Evolutionary conservation across 2,329 filamentous ascomycete genomes (phyloP).

Genomic region (Cladophialophora psammophila): DNA sequence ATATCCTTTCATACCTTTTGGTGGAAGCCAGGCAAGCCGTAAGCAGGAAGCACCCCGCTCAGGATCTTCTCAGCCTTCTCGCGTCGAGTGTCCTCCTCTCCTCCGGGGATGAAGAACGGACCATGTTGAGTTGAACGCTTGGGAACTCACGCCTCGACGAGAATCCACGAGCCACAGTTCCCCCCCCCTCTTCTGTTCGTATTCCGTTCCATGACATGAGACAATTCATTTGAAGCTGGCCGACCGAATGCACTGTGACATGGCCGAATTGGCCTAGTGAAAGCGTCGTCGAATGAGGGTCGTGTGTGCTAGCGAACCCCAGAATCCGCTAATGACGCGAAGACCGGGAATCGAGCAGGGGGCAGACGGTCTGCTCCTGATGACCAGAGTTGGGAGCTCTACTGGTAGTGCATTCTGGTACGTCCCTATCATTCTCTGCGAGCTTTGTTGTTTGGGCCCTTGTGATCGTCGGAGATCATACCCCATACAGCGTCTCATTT

Average conservation of each 20-base stretch:
- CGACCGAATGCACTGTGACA: not conserved
- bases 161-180: not conserved
- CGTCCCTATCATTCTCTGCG: too few species aligned
- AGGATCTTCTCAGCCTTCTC: not conserved
- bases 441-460: too few species aligned
- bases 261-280: not conserved
- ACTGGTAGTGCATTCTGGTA: too few species aligned
- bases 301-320: not conserved
- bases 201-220: not conserved
- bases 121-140: not conserved
- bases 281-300: not conserved
- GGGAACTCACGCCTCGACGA: not conserved
- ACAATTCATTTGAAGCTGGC: not conserved
- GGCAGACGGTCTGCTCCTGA: not conserved
- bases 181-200: not conserved
- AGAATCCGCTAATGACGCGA: not conserved
- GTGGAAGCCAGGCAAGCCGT: not conserved
- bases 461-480: too few species aligned
- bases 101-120: not conserved
- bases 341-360: not conserved
- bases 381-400: not conserved
- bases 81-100: not conserved
- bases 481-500: too few species aligned
- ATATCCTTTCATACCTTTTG: not conserved
- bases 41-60: not conserved